Evolutionary conservation across 768 basidiomycete species (phyloP), one percentile per base, ranked within the genome.

Genomic region (Tricholoma bakamatsutake): DNA sequence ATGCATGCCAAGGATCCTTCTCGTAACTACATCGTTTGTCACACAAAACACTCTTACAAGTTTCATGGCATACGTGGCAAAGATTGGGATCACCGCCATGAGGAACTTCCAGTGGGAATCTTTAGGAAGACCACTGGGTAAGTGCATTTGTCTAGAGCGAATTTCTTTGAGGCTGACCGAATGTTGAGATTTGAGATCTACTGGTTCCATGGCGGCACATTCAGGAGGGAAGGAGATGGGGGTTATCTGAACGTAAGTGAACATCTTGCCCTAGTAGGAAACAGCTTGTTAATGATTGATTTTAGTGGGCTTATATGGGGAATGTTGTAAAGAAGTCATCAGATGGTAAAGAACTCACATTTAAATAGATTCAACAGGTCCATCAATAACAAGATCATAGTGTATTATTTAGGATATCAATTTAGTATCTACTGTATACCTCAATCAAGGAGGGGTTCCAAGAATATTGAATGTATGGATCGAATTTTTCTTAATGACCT

Each of bases 31-130:
- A 57, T 63, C 8, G 49, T 56, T 47, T 37, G 37, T n/a, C 37
- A 37, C 37, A 15, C 37, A 15, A 37, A 37, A 37, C 37, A 37
- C 37, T 15, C 66, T 63, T 48, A 64, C 63, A 3, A 61, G 17
- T 66, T 59, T 42, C 57, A 63, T n/a, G 64, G 65, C 8, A 47
- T 21, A 11, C 53, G 33, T 35, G 64, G 61, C 55, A 63, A 53
- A 17, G 64, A 69, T 33, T 67, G 64, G 65, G 62, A 51, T 48
- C 66, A 67, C 49, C 50, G 54, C 17, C 66, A 67, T 45, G 59
- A 65, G 47, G 66, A 67, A 45, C 61, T 67, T 54, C 56, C 57
- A 24, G 57, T 61, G 49, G 55, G 45, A 15, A 39, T 64, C 11
- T 35, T 35, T 35, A 27, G 51, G 13, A 55, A 55, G 24, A 67